Conservation (phyloP, 192 early-diverging fungal species). For the Gamsiella multidivaricata region DNA sequence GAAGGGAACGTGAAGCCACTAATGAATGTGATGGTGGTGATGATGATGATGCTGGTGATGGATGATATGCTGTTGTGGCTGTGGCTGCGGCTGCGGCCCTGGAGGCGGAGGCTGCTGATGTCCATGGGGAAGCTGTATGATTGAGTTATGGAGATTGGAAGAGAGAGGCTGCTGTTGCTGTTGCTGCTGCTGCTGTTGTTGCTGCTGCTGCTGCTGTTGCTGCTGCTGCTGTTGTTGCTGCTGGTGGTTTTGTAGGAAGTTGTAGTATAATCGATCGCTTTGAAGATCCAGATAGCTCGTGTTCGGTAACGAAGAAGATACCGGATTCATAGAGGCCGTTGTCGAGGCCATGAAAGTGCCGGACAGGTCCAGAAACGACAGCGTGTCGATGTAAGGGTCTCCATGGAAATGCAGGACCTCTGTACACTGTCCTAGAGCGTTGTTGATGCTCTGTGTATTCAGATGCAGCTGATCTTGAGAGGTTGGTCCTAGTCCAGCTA, state of each 20-base stretch:
- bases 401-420: slow-evolving; percentile 20
- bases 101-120: slow-evolving; percentile 12
- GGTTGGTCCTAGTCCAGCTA: background rate
- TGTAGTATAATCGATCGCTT: slow-evolving; percentile 11
- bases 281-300: slow-evolving; percentile 30
- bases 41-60: slow-evolving; percentile 28
- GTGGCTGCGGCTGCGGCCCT: slow-evolving; percentile 4
- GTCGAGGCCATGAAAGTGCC: slow-evolving; percentile 12
- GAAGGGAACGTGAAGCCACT: background rate
- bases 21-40: slow-evolving; percentile 30
- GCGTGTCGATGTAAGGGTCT: slow-evolving; percentile 27
- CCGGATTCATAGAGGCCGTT: background rate
- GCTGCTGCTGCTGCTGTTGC: background rate
- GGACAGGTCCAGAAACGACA: slow-evolving; percentile 24
- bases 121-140: background rate
- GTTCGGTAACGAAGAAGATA: slow-evolving; percentile 25
- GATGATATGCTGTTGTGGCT: slow-evolving; percentile 22
- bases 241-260: slow-evolving; percentile 1
- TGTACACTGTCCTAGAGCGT: background rate
- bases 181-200: background rate
- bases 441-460: background rate
- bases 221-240: slow-evolving; percentile 5
- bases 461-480: background rate
- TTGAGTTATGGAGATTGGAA: background rate
- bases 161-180: slow-evolving; percentile 4